Evolutionary conservation across 1,284 basidiomycete genomes (phyloP).

Genomic region (Ganoderma leucocontextum): DNA sequence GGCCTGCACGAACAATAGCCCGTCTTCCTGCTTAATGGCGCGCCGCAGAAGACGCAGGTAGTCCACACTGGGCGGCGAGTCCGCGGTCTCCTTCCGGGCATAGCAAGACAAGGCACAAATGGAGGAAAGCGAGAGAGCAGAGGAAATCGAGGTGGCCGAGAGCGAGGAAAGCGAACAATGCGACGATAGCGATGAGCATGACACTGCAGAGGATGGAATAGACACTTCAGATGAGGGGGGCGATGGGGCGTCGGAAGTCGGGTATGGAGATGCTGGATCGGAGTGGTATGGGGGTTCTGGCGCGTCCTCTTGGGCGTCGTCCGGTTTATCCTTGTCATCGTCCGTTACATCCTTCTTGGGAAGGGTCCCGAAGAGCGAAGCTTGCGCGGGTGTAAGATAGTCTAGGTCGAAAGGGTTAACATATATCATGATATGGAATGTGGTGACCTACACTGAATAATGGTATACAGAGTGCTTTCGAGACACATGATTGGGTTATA

Average conservation of each 20-base stretch:
- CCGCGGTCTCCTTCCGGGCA: slow-evolving; percentile 40
- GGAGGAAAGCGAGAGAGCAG: slow-evolving; percentile 37
- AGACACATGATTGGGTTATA: slow-evolving; percentile 82
- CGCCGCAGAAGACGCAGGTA: slow-evolving; percentile 68
- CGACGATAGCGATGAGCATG: slow-evolving; percentile 34
- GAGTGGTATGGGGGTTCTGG: slow-evolving; percentile 4
- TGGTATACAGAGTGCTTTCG: slow-evolving; percentile 70
- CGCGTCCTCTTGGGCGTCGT: slow-evolving; percentile 37
- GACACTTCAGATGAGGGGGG: slow-evolving; percentile 39
- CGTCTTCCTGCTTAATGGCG: slow-evolving; percentile 68
- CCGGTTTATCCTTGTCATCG: slow-evolving; percentile 50
- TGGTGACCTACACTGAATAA: slow-evolving; percentile 64
- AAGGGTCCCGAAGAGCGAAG: slow-evolving; percentile 68
- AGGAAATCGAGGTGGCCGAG: slow-evolving; percentile 33
- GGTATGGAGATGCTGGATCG: slow-evolving; percentile 1
- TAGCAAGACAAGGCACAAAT: slow-evolving; percentile 47
- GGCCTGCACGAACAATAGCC: slow-evolving; percentile 71
- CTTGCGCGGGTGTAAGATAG: slow-evolving; percentile 73
- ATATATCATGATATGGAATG: neutral
- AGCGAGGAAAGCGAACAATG: slow-evolving; percentile 35
- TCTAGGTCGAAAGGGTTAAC: slow-evolving; percentile 48
- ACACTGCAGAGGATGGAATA: slow-evolving; percentile 33
- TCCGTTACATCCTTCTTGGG: slow-evolving; percentile 59
- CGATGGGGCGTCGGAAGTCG: slow-evolving; percentile 36
- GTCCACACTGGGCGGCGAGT: slow-evolving; percentile 46